Evolutionary conservation across 345 rosid species (phyloP), one percentile per base, ranked within the genome.

Genomic region (Gynandropsis gynandra): DNA sequence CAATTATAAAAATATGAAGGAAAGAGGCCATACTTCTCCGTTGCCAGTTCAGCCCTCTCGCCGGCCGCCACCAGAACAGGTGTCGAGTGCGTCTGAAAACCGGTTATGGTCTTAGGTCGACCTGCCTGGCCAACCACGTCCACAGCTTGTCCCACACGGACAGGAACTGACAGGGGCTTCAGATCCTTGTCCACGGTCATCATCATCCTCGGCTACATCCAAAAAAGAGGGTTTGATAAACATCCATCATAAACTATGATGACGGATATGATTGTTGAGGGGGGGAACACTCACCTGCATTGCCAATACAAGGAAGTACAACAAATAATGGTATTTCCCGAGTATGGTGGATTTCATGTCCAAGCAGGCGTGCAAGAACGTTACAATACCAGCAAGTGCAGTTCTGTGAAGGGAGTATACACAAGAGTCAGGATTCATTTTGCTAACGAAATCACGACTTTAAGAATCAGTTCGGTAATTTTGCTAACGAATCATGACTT

Each of bases 41-140:
- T 87, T 1, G 98, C 98, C 50, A 92, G 71, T 40, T 92, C 97
- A 4, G 98, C 97, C 61, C 95, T 77, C 54, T 92, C 96, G 9
- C 98, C 94, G 18, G 88, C 94, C 52, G 98, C 95, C 10, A 92
- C 74, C 54, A 92, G 96, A 52, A 92, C 94, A 0, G 94, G 98
- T 10, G 98, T 85, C 1, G 89, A 80, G 67, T 92, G 96, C 2
- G 98, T 92, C 74, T 92, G 95, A 78, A 92, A 92, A 60, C 96
- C 95, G 9, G 95, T 92, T 14, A 92, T 87, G 9, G 98, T 80
- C 73, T 82, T 92, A 9, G 98, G 98, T 35, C 93, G 81, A 20
- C 98, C 98, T 12, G 96, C 93, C 75, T 85, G 93, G 10, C 96
- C 96, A 5, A 92, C 98, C 44, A 92, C 95, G 64, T 92, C 98